Evolutionary conservation across 768 basidiomycete genomes (phyloP).

Genomic region (Lepiota brunneoincarnata): DNA sequence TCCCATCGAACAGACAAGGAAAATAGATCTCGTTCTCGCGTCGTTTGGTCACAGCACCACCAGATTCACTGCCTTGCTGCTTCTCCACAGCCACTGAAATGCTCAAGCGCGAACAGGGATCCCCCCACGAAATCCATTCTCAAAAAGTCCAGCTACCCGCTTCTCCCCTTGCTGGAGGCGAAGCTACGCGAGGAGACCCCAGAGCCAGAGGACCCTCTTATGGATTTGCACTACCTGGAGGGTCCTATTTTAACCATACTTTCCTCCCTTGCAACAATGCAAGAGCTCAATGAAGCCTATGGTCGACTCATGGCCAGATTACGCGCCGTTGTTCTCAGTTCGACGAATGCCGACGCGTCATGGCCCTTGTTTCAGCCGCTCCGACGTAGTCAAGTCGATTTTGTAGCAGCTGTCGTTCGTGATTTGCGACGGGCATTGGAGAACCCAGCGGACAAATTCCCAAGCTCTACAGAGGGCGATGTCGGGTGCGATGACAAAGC

Average conservation of each 20-base stretch:
- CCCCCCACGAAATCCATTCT: slow-evolving; percentile 20
- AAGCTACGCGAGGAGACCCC: slow-evolving; percentile 63
- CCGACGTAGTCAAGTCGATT: slow-evolving; percentile 44
- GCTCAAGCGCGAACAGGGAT: slow-evolving; percentile 24
- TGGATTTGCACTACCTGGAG: slow-evolving; percentile 61
- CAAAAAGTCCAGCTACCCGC: slow-evolving; percentile 23
- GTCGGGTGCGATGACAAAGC: slow-evolving; percentile 23
- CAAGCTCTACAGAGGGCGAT: slow-evolving; percentile 22
- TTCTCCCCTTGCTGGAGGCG: slow-evolving; percentile 13
- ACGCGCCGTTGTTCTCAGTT: slow-evolving; percentile 39
- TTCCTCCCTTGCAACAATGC: slow-evolving; percentile 41
- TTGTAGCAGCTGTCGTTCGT: slow-evolving; percentile 61
- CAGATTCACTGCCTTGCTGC: slow-evolving; percentile 41
- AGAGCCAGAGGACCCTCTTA: slow-evolving; percentile 70
- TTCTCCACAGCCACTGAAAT: slow-evolving; percentile 22
- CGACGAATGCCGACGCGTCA: slow-evolving; percentile 55
- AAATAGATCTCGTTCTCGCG: slow-evolving; percentile 34
- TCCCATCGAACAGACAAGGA: slow-evolving; percentile 46
- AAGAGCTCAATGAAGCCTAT: slow-evolving; percentile 72
- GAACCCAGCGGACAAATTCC: slow-evolving; percentile 41
- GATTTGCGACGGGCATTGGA: slow-evolving; percentile 66
- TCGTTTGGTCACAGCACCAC: slow-evolving; percentile 53
- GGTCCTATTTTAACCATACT: slow-evolving; percentile 62
- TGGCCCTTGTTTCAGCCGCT: slow-evolving; percentile 76
- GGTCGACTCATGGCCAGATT: slow-evolving; percentile 66